A percentile compares a stretch with the other conserved stretches of the same genome.
phyloP scores from a whole-genome alignment of 2,329 filamentous ascomycete species.

The Penicillium brevicompactum region DNA sequence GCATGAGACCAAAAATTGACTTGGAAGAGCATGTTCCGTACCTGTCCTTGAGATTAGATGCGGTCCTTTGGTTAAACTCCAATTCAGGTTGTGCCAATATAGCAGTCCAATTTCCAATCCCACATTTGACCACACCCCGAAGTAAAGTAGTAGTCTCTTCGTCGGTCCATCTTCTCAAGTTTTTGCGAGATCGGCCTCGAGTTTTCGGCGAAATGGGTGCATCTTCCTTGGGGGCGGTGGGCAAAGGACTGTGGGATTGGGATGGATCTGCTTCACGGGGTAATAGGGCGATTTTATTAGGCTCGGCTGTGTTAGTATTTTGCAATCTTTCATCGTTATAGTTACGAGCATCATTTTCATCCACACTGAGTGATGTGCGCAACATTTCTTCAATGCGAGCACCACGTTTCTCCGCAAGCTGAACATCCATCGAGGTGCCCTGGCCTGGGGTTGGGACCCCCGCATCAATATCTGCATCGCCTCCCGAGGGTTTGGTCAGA shows the following conservation, averaged over 20 bases:
- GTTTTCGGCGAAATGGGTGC: constrained; percentile 36
- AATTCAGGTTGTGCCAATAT: constrained; percentile 61
- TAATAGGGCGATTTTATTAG: constrained; percentile 1
- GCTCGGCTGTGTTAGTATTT: constrained; percentile 8
- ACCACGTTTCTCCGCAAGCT: constrained; percentile 34
- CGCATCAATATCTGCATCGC: constrained; percentile 27
- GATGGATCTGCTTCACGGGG: constrained; percentile 10
- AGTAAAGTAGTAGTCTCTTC: constrained; percentile 62
- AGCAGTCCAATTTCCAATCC: constrained; percentile 66
- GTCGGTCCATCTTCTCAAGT: constrained; percentile 59
- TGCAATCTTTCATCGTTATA: constrained; percentile 16
- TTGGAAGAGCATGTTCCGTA: constrained; percentile 26
- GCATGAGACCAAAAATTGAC: constrained; percentile 9
- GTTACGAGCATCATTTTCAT: constrained; percentile 19
- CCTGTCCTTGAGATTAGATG: constrained; percentile 65
- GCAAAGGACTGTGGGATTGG: constrained; percentile 3
- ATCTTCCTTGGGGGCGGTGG: constrained; percentile 14
- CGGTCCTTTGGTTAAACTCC: constrained; percentile 60
- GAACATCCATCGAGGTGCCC: constrained; percentile 20
- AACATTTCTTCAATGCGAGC: constrained; percentile 40
- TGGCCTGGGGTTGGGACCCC: constrained; percentile 17
- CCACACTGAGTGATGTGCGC: constrained; percentile 26
- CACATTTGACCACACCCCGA: constrained; percentile 61
- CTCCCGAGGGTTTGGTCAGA: constrained; percentile 37
- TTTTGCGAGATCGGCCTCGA: constrained; percentile 50